Base-by-base conservation (phyloP, 2,329 filamentous ascomycete genomes). In the Stylonectria norvegica region DNA sequence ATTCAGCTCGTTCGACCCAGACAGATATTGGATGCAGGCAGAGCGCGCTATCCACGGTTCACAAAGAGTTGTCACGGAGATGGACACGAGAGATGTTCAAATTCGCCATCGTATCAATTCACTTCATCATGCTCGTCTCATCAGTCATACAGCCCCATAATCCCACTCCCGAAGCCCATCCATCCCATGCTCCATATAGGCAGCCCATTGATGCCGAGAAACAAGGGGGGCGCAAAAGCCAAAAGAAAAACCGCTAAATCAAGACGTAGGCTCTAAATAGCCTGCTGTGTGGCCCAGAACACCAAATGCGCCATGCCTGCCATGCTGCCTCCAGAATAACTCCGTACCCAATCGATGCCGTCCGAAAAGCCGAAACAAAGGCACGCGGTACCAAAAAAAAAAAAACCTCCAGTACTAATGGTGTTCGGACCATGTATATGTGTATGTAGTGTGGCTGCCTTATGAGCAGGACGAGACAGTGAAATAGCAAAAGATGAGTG, bases 101-200 rank as follows among this genome's bases (percentile, higher is more conserved):
- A 52, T 50, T 52, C 38, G 48, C 41, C 38, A 40, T 45, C 32
- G 37, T 42, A 53, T 49, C 53, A 54, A 47, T 38, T 53, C 48
- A 52, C 5, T 29, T 14, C n/a, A n/a, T 46, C 43, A 50, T 45
- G 39, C 40, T 12, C 40, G 42, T 45, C 38, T 53, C 47, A 38
- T 52, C 40, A 47, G 42, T 46, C 51, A 36, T 51, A 45, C 39
- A 51, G 34, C 36, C 40, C 42, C 43, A 31, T 43, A 37, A 37
- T 45, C 40, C 40, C 37, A 34, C 42, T 15, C 44, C 30, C 42
- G 20, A 35, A 42, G 44, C 45, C 35, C 23, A 43, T 25, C 20
- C 53, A 35, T 42, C 14, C 34, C 43, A n/a, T n/a, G n/a, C n/a
- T n/a, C n/a, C n/a, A n/a, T n/a, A n/a, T n/a, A n/a, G n/a, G n/a